These are phyloP conservation scores for Arachis stenosperma DNA, from an alignment of 306 rosid species.

Conservation along the genomic window DNA sequence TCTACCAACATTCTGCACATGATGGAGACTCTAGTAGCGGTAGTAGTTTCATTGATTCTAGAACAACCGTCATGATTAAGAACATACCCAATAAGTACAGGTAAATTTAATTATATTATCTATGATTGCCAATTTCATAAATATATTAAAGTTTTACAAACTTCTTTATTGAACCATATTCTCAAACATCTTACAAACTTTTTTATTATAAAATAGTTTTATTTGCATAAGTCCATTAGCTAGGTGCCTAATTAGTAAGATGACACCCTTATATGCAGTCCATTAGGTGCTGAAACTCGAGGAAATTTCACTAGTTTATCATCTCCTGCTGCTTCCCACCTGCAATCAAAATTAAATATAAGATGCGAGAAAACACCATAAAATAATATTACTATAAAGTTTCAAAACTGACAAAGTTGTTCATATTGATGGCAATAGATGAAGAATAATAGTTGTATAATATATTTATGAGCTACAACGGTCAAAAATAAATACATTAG, in stretches of 20 bases:
- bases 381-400: too few relatives aligned
- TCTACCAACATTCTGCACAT: slow-evolving; percentile 42
- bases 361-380: slow-evolving; percentile 27
- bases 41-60: background rate
- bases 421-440: too few relatives aligned
- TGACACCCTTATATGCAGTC: slow-evolving; percentile 82
- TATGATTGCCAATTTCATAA: too few relatives aligned
- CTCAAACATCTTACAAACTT: too few relatives aligned
- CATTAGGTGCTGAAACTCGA: slow-evolving; percentile 95
- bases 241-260: slow-evolving; percentile 47
- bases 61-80: slow-evolving; percentile 84
- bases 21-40: slow-evolving; percentile 38
- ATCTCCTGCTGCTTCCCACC: slow-evolving; percentile 99
- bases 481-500: too few relatives aligned
- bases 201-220: too few relatives aligned
- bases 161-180: too few relatives aligned
- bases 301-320: slow-evolving; percentile 91
- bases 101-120: slow-evolving; percentile 23
- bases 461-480: too few relatives aligned
- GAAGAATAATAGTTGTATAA: too few relatives aligned
- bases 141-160: too few relatives aligned
- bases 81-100: slow-evolving; percentile 92
- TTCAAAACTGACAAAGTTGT: too few relatives aligned
- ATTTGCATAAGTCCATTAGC: too few relatives aligned
- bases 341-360: slow-evolving; percentile 39